A percentile compares a stretch with the other conserved stretches of the same genome.
phyloP scores from a whole-genome alignment of 257 asterid genomes.

The Mentha longifolia region DNA sequence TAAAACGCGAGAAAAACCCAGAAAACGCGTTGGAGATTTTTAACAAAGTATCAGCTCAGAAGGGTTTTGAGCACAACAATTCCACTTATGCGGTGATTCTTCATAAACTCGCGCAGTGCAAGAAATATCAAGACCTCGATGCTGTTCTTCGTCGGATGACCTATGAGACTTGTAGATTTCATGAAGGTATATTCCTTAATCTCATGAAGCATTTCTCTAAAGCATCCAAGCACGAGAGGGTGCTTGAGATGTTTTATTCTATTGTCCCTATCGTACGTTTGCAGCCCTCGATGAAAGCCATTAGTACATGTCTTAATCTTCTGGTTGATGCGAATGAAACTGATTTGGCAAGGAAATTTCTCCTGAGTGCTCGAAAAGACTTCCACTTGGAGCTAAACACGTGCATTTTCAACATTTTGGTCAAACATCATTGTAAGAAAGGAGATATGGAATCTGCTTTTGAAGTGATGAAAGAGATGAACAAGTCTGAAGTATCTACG shows the following conservation, averaged over 20 bases:
- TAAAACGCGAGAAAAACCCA: constrained; percentile 66
- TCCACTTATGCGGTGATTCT: constrained; percentile 78
- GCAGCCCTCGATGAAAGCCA: constrained; percentile 83
- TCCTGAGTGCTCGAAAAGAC: constrained; percentile 57
- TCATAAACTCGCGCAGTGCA: constrained; percentile 72
- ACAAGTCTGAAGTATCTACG: constrained; percentile 54
- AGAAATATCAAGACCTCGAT: constrained; percentile 60
- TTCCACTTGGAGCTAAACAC: constrained; percentile 75
- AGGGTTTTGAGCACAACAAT: constrained; percentile 78
- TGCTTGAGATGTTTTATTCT: constrained; percentile 71
- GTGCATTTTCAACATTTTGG: constrained; percentile 89
- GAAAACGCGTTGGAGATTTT: constrained; percentile 66
- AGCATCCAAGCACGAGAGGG: constrained; percentile 66
- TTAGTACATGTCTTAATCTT: constrained; percentile 90
- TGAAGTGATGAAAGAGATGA: constrained; percentile 80
- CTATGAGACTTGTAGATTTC: constrained; percentile 86
- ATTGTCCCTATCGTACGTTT: constrained; percentile 65
- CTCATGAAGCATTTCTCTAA: constrained; percentile 91
- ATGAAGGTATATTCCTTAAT: constrained; percentile 80
- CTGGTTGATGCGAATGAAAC: constrained; percentile 71
- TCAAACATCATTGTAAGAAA: constrained; percentile 77
- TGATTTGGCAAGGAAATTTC: constrained; percentile 70
- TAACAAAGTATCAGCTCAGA: constrained; percentile 65
- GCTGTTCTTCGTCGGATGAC: constrained; percentile 80
- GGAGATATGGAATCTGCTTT: constrained; percentile 74